Evolutionary conservation across 2,329 filamentous ascomycete genomes (phyloP).

Genomic region (Sporothrix variecibatus): DNA sequence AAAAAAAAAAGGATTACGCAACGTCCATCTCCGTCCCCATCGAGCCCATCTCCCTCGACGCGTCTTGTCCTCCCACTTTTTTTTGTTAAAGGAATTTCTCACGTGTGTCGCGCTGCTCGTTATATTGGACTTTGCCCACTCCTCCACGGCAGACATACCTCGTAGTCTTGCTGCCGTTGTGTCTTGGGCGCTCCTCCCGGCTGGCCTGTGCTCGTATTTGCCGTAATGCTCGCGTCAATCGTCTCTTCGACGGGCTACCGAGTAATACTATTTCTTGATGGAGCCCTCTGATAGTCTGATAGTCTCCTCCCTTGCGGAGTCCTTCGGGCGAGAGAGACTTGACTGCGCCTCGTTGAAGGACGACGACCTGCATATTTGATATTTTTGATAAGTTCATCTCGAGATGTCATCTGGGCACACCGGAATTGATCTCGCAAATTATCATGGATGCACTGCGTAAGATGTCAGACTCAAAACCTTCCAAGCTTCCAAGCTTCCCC

Average conservation of each 20-base stretch:
- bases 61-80: not conserved
- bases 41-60: not conserved
- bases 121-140: not conserved
- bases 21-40: not conserved
- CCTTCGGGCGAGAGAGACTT: not conserved
- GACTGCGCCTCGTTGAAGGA: constrained; percentile 16
- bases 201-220: constrained; percentile 7
- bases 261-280: not conserved
- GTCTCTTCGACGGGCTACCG: not conserved
- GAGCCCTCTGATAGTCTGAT: not conserved
- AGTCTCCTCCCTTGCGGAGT: constrained; percentile 12
- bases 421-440: not conserved
- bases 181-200: not conserved
- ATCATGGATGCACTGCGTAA: not conserved
- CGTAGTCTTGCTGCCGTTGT: not conserved
- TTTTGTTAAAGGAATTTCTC: not conserved
- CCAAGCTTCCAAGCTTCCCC: not conserved
- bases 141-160: not conserved
- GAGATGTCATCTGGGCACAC: not conserved
- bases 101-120: constrained; percentile 4
- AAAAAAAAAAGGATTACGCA: not conserved
- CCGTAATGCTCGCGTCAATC: constrained; percentile 13
- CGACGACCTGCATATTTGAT: not conserved
- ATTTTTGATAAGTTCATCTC: too few species aligned
- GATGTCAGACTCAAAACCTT: not conserved